These are phyloP conservation scores for Lathyrus tuberosus DNA, from an alignment of 306 rosid genomes.

Conservation along the genomic window DNA sequence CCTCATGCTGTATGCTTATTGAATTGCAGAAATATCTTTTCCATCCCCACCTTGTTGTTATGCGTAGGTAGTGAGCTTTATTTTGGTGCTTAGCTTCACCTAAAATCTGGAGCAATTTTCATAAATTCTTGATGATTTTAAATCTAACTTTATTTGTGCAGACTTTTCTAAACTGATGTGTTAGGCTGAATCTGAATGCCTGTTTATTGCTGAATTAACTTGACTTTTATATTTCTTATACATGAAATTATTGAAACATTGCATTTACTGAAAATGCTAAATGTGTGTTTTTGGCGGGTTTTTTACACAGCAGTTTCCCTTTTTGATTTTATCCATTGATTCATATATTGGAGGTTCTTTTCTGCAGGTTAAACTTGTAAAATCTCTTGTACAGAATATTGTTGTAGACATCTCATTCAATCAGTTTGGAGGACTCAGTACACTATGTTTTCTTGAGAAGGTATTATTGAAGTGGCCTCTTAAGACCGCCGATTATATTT, in stretches of 20 bases:
- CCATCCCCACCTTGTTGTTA: constrained; percentile 20
- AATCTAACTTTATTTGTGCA: constrained; percentile 16
- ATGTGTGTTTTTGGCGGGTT: constrained; percentile 2
- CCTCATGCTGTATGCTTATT: constrained; percentile 15
- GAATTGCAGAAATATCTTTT: constrained; percentile 23
- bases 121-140: constrained; percentile 20
- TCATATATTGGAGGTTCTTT: constrained; percentile 30
- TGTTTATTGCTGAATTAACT: constrained; percentile 1
- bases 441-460: constrained; percentile 89
- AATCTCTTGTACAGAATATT: constrained; percentile 80
- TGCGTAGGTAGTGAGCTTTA: constrained; percentile 15
- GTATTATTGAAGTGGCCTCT: constrained; percentile 46
- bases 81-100: constrained; percentile 33
- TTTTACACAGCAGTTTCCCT: constrained; percentile 20
- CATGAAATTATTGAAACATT: constrained; percentile 3
- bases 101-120: constrained; percentile 12
- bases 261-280: constrained; percentile 25
- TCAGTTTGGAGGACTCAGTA: constrained; percentile 92
- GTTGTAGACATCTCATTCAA: constrained; percentile 92
- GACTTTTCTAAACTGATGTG: constrained; percentile 13
- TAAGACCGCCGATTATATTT: constrained; percentile 17
- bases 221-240: constrained; percentile 18
- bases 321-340: constrained; percentile 27
- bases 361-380: constrained; percentile 91
- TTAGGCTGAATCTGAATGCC: constrained; percentile 21